Percentiles rank a stretch among this genome's conserved stretches.
These are phyloP conservation scores for Kwoniella botswanensis DNA, from an alignment of 768 basidiomycete genomes.

Conservation along the genomic window DNA sequence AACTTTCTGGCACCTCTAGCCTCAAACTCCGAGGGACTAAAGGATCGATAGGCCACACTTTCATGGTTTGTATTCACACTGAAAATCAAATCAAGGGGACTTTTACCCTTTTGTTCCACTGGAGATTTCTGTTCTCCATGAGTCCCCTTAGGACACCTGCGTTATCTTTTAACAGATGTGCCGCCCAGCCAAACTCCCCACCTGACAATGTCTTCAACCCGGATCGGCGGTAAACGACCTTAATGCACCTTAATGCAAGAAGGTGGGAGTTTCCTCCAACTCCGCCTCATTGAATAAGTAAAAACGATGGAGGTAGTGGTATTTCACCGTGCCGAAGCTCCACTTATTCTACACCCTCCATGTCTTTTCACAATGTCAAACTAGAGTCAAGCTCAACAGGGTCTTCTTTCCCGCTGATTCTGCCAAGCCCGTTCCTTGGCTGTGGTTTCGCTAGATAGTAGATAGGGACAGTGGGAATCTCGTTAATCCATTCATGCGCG, in stretches of 20 bases:
- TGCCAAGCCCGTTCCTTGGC: conserved; percentile 55
- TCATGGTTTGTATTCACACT: conserved; percentile 80
- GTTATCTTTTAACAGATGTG: conserved; percentile 80
- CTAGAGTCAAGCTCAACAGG: conserved; percentile 86
- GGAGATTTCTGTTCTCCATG: conserved; percentile 79
- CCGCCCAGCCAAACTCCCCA: conserved; percentile 82
- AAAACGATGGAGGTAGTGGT: conserved; percentile 79
- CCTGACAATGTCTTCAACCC: conserved; percentile 76
- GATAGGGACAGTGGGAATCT: too few species aligned
- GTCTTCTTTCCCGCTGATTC: conserved; percentile 72
- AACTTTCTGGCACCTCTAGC: conserved; percentile 80
- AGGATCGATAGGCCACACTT: conserved; percentile 84
- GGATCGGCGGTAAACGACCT: conserved; percentile 70
- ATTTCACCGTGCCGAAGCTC: conserved; percentile 76
- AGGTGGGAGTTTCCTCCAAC: conserved; percentile 73
- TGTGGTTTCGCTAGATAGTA: too few species aligned
- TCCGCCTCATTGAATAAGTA: conserved; percentile 78
- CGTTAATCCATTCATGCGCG: too few species aligned
- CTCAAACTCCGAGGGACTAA: conserved; percentile 78
- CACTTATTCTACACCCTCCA: conserved; percentile 79
- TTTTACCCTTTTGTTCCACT: conserved; percentile 81
- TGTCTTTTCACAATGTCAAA: conserved; percentile 84
- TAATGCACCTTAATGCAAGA: conserved; percentile 71
- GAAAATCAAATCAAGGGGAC: conserved; percentile 81
- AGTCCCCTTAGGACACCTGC: conserved; percentile 80